phyloP scores from a whole-genome alignment of 306 rosid species.

The Betula pendula region DNA sequence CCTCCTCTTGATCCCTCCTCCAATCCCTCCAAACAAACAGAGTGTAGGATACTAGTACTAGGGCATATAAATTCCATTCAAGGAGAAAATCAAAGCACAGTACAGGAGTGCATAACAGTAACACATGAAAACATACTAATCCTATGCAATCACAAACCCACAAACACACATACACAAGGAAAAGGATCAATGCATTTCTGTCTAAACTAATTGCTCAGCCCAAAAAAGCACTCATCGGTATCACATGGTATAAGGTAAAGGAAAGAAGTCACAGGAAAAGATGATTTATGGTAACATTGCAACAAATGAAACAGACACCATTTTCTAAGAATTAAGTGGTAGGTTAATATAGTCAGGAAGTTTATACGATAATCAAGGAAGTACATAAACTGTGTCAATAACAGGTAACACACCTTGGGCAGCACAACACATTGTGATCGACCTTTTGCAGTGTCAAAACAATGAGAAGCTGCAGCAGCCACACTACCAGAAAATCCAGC shows the following conservation, averaged over 20 bases:
- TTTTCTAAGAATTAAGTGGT: background rate
- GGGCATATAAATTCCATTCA: background rate
- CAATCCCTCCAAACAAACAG: background rate
- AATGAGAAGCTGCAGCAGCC: slow-evolving; percentile 94
- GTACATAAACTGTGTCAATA: slow-evolving; percentile 13
- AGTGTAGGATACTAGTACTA: background rate
- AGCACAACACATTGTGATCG: slow-evolving; percentile 74
- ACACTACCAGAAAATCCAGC: slow-evolving; percentile 88
- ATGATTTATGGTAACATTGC: background rate
- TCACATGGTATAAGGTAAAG: background rate
- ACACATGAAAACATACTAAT: background rate
- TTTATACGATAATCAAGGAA: slow-evolving; percentile 17
- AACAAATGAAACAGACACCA: background rate
- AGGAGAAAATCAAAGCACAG: background rate
- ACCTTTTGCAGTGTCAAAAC: slow-evolving; percentile 85
- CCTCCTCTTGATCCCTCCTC: background rate
- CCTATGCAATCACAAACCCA: background rate
- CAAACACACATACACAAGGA: background rate
- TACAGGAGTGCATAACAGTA: background rate
- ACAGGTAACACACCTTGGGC: slow-evolving; percentile 60
- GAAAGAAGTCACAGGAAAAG: background rate
- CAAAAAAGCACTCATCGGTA: background rate
- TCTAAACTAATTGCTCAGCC: background rate
- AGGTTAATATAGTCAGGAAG: background rate
- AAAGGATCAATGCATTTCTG: background rate